Conservation (phyloP, 139 green algal genomes). For the Chlorella sp. region DNA sequence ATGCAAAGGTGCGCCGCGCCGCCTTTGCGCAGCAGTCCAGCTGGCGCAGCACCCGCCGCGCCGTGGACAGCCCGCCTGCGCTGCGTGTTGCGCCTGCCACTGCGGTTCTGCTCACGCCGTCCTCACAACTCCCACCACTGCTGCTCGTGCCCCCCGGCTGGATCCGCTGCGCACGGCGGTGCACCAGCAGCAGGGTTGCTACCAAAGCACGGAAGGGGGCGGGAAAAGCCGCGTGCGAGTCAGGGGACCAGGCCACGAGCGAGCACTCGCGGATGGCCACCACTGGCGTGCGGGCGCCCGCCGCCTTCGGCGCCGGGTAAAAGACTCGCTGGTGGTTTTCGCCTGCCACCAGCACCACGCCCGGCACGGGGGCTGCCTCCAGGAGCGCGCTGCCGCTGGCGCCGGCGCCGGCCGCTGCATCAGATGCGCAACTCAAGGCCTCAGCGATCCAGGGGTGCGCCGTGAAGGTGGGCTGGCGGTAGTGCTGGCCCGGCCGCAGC, state of each 20-base stretch:
- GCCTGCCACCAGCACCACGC: too few species aligned
- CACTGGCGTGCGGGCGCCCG: background rate
- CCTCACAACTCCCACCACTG: too few species aligned
- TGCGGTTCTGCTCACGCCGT: too few species aligned
- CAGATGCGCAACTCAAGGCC: background rate
- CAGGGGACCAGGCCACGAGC: background rate
- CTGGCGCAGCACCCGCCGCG: too few species aligned
- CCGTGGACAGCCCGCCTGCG: too few species aligned
- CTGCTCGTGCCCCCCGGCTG: too few species aligned
- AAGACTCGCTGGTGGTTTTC: slow-evolving; percentile 11
- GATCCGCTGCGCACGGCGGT: too few species aligned
- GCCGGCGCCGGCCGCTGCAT: background rate
- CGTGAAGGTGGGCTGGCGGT: slow-evolving; percentile 17
- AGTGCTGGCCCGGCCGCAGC: background rate
- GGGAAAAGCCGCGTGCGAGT: slow-evolving; percentile 1
- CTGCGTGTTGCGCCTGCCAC: too few species aligned
- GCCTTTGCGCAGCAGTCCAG: background rate
- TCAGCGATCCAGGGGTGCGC: background rate
- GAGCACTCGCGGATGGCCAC: background rate
- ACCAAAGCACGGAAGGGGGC: background rate
- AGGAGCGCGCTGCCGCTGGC: background rate
- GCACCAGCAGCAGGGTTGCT: too few species aligned
- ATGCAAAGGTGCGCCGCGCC: background rate
- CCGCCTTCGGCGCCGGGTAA: background rate
- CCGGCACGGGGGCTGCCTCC: background rate